Evolutionary conservation across 2,329 filamentous ascomycete genomes (phyloP).

Genomic region (Colletotrichum aenigma): DNA sequence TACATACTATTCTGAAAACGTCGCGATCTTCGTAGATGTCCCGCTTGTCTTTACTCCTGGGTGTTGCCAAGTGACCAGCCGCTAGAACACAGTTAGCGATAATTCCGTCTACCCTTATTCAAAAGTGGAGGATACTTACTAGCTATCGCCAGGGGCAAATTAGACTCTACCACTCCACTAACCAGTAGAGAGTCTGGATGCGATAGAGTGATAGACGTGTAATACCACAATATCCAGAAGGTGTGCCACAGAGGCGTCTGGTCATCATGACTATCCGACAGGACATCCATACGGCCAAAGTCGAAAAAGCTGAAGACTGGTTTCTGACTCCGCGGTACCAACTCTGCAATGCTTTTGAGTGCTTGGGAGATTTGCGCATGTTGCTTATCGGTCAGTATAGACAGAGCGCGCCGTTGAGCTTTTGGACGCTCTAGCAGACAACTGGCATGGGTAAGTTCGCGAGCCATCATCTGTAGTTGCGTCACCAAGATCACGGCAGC

Average conservation of each 20-base stretch:
- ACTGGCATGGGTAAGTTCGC: background rate
- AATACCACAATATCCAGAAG: conserved; percentile 8
- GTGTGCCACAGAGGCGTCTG: conserved; percentile 8
- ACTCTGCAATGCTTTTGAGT: background rate
- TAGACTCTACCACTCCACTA: conserved; percentile 3
- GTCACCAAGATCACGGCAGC: conserved; percentile 6
- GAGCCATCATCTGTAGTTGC: conserved; percentile 7
- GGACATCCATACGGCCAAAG: conserved; percentile 1
- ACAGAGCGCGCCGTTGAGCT: background rate
- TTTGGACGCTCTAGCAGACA: conserved; percentile 1
- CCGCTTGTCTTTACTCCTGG: background rate
- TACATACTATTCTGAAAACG: background rate
- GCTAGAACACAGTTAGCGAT: background rate
- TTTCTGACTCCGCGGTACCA: background rate
- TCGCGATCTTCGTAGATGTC: conserved; percentile 3
- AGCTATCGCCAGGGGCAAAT: background rate
- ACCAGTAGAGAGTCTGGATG: background rate
- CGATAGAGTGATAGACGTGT: background rate
- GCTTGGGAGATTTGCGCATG: conserved; percentile 1
- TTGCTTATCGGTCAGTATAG: conserved; percentile 1
- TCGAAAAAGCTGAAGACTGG: background rate
- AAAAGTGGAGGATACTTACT: background rate
- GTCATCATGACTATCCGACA: background rate
- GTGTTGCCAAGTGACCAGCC: background rate
- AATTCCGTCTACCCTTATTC: too few species aligned